Evolutionary conservation across 140 eudicot genomes (phyloP), one percentile per base, ranked within the genome.

Genomic region (Anethum foeniculum): DNA sequence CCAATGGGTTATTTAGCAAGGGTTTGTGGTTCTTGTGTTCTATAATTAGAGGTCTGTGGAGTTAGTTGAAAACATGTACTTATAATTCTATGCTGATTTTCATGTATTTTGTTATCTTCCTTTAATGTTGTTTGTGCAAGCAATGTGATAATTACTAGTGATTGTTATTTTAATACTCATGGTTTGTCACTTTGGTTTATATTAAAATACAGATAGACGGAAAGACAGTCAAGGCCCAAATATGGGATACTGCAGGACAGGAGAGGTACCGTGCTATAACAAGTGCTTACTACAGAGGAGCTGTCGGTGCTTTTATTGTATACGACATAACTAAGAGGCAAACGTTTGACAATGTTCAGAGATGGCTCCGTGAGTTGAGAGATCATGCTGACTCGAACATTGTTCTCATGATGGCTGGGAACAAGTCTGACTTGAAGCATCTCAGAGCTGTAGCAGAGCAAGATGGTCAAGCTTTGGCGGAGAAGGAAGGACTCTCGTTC

Each of bases 211-310:
- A 88, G 91, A 86, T 88, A 19, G 91, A 88, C 7, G 91, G 88
- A 32, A 88, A 88, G 83, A 88, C 89, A 4, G 85, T 88, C 62
- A 88, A 88, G 85, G 89, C 91, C 44, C 91, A 88, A 62, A 88
- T 88, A 75, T 88, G 91, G 91, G 91, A 88, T 71, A 88, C 91
- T 56, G 91, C 91, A 39, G 91, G 91, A 28, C 91, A 88, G 27
- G 91, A 88, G 60, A 81, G 91, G 74, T 88, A 88, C 77, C 85
- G 91, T 56, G 91, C 91, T 21, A 88, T 88, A 21, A 88, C 91
- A 6, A 88, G 91, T 72, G 91, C 91, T 62, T 88, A 88, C 77
- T 88, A 88, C 78, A 84, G 91, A 81, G 91, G 91, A 0, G 91
- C 91, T 47, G 91, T 88, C 47, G 91, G 91, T 43, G 91, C 91